Base-by-base conservation (phyloP, 148 eudicot genomes). In the Camellia sinensis region DNA sequence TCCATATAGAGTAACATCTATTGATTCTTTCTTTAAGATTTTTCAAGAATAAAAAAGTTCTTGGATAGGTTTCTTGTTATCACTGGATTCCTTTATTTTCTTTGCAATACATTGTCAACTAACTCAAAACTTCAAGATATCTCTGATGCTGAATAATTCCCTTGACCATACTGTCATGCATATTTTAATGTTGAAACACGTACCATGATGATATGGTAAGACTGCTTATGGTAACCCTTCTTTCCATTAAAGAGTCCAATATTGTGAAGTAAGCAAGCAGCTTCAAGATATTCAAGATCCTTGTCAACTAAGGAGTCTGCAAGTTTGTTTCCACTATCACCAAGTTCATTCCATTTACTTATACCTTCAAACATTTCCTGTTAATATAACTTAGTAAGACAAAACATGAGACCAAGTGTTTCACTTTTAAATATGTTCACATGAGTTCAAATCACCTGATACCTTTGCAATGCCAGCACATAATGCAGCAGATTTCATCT, bases 251-350 rank as follows among this genome's bases (percentile, higher is more conserved):
- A 82, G 65, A 80, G 56, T 70, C 97, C 97, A 80, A 91, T 87
- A 67, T 83, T 90, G 77, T 93, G 93, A 82, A 93, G 93, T 85
- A 93, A 84, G 82, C 91, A 85, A 79, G 97, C 94, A 87, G 93
- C 92, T 85, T 90, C 89, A 52, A 91, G 90, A 87, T 85, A 91
- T 76, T 93, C 92, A 78, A 91, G 86, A 89, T 93, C 92, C 82
- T 78, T 85, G 50, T 87, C 88, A 73, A 86, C 75, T 66, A 91
- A 85, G 62, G 75, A 75, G 8, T 79, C 71, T 18, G 64, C 77
- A 52, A 78, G 74, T 53, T 77, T 66, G 76, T 61, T 2, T 13
- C 53, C 74, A 83, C 61, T 65, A 67, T 68, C 83, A 66, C 65
- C 75, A 48, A 64, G 79, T 67, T 80, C 77, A 62, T 70, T 81